These are phyloP conservation scores for Amylocarpus encephaloides DNA, from an alignment of 2,329 filamentous ascomycete species.

Conservation along the genomic window DNA sequence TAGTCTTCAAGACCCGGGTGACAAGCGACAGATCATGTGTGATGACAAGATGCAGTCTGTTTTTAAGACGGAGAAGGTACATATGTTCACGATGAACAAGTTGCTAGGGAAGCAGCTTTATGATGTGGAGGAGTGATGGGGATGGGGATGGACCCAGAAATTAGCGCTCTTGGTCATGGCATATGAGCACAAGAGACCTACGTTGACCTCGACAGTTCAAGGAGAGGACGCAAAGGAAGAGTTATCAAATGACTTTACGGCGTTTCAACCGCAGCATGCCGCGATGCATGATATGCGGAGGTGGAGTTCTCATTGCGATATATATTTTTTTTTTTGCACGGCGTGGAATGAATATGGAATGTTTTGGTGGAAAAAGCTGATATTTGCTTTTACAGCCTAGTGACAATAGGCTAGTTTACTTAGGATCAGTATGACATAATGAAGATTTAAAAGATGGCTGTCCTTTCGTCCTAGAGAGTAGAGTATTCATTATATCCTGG, in stretches of 20 bases:
- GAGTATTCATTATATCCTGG: too few species aligned
- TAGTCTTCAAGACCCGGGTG: conserved; percentile 80
- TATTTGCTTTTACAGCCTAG: too few species aligned
- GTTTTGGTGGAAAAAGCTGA: too few species aligned
- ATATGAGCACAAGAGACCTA: too few species aligned
- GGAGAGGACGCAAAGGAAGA: too few species aligned
- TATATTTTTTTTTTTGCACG: background rate
- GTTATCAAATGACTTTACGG: background rate
- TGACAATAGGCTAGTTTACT: background rate
- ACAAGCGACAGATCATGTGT: conserved; percentile 89
- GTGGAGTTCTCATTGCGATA: background rate
- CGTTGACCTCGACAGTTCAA: too few species aligned
- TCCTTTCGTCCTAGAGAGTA: too few species aligned
- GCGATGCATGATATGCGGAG: background rate
- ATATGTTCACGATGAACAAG: conserved; percentile 99
- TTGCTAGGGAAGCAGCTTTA: conserved; percentile 86
- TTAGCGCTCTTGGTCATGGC: background rate
- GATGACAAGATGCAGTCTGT: conserved; percentile 87
- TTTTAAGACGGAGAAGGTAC: conserved; percentile 83
- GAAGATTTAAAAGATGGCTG: background rate
- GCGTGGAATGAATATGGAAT: background rate
- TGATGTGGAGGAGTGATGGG: conserved; percentile 62
- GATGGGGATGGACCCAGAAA: background rate
- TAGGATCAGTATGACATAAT: background rate
- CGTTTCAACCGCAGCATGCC: background rate